Evolutionary conservation across 306 rosid species (phyloP).

Genomic region (Corylus americana): DNA sequence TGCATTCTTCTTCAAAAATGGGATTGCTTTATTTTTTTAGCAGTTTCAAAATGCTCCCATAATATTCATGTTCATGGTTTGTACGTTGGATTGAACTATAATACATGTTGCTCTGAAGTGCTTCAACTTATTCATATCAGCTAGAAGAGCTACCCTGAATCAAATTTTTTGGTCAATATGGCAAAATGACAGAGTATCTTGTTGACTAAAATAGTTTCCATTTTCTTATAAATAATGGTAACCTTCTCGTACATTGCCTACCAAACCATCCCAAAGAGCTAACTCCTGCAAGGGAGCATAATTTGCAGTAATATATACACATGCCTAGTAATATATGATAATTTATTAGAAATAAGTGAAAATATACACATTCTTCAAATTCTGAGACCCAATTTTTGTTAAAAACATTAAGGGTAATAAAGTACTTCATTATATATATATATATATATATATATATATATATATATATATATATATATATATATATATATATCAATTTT

Average conservation of each 20-base stretch:
- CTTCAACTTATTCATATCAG: not conserved
- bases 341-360: too few species aligned
- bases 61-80: not conserved
- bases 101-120: not conserved
- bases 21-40: not conserved
- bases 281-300: constrained; percentile 88
- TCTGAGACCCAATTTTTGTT: too few species aligned
- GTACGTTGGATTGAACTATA: not conserved
- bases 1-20: not conserved
- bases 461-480: too few species aligned
- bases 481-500: too few species aligned
- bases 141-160: not conserved
- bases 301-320: too few species aligned
- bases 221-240: constrained; percentile 35
- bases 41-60: not conserved
- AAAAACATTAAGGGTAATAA: too few species aligned
- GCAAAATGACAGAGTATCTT: constrained; percentile 1
- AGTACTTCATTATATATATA: too few species aligned
- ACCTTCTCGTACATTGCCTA: constrained; percentile 97
- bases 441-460: too few species aligned
- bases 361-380: too few species aligned
- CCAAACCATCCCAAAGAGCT: constrained; percentile 96
- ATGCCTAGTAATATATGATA: too few species aligned
- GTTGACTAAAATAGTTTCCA: constrained; percentile 15
- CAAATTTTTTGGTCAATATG: constrained; percentile 9